Percentiles rank a stretch among this genome's conserved stretches.
phyloP scores from a whole-genome alignment of 2,329 filamentous ascomycete genomes.

The Fusarium pseudoanthophilum region DNA sequence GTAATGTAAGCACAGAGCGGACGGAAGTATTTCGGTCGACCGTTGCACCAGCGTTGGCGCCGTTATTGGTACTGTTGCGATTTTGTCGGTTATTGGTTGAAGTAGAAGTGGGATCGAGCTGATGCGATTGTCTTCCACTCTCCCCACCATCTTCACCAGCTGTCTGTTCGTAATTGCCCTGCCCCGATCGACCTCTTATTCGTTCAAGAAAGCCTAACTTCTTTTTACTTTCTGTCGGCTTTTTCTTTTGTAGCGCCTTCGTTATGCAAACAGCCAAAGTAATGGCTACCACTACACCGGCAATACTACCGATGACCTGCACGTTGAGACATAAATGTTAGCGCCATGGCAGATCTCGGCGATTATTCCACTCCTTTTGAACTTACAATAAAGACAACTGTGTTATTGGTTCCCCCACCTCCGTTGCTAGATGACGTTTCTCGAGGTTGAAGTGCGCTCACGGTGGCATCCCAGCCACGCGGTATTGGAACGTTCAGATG shows the following conservation, averaged over 20 bases:
- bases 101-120: conserved; percentile 39
- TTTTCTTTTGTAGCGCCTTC: conserved; percentile 32
- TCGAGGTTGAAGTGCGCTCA: conserved; percentile 15
- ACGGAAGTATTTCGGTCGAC: conserved; percentile 88
- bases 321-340: conserved; percentile 1
- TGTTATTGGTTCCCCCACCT: conserved; percentile 21
- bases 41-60: conserved; percentile 47
- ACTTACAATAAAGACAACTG: conserved; percentile 42
- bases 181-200: conserved; percentile 24
- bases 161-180: conserved; percentile 47
- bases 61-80: conserved; percentile 22
- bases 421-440: neutral
- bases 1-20: conserved; percentile 93
- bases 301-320: conserved; percentile 37
- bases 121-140: conserved; percentile 40
- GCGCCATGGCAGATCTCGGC: neutral
- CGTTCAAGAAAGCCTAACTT: conserved; percentile 37
- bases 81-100: conserved; percentile 26
- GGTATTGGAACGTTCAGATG: conserved; percentile 35
- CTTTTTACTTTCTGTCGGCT: conserved; percentile 24
- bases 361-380: neutral
- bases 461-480: conserved; percentile 35
- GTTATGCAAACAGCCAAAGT: conserved; percentile 30
- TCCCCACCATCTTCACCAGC: conserved; percentile 45
- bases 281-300: conserved; percentile 18